phyloP scores from a whole-genome alignment of 1,139 yeast species.

The Yamadazyma sp. region DNA sequence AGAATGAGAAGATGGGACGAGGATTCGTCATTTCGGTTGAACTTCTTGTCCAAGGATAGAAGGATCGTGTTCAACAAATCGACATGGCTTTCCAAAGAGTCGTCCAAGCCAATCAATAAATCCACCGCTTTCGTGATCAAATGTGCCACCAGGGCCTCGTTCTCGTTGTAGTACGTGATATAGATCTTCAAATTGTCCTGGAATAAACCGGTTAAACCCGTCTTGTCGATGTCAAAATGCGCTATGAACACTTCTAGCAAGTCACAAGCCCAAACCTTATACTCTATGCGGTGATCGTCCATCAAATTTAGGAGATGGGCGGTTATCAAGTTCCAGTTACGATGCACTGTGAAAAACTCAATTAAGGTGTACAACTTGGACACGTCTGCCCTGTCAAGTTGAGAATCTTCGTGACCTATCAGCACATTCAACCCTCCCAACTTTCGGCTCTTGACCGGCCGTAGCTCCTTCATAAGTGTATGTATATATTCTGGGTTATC shows the following conservation, averaged over 20 bases:
- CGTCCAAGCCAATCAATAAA: conserved; percentile 5
- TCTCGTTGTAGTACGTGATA: conserved; percentile 32
- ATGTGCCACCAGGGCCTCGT: conserved; percentile 39
- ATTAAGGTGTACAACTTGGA: conserved; percentile 25
- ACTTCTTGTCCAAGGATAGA: conserved; percentile 14
- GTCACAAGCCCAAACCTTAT: conserved; percentile 45
- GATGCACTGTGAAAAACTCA: conserved; percentile 15
- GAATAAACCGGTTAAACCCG: conserved; percentile 48
- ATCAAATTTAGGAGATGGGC: conserved; percentile 51
- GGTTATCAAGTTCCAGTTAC: conserved; percentile 45
- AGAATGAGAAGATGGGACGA: conserved; percentile 5
- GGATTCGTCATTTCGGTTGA: conserved; percentile 14
- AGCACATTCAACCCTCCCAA: conserved; percentile 11
- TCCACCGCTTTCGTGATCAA: conserved; percentile 21
- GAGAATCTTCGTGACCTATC: conserved; percentile 7
- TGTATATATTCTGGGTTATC: conserved; percentile 6
- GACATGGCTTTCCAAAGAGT: conserved; percentile 5
- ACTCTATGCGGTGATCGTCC: conserved; percentile 48
- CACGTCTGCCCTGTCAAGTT: conserved; percentile 2
- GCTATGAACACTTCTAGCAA: conserved; percentile 27
- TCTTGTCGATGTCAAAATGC: conserved; percentile 22
- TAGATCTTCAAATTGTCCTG: conserved; percentile 39
- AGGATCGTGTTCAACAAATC: conserved; percentile 14
- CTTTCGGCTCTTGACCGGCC: conserved; percentile 9
- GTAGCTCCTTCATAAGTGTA: conserved; percentile 6